Conservation (phyloP, 2,329 filamentous ascomycete species). For the Colletotrichum navitas region DNA sequence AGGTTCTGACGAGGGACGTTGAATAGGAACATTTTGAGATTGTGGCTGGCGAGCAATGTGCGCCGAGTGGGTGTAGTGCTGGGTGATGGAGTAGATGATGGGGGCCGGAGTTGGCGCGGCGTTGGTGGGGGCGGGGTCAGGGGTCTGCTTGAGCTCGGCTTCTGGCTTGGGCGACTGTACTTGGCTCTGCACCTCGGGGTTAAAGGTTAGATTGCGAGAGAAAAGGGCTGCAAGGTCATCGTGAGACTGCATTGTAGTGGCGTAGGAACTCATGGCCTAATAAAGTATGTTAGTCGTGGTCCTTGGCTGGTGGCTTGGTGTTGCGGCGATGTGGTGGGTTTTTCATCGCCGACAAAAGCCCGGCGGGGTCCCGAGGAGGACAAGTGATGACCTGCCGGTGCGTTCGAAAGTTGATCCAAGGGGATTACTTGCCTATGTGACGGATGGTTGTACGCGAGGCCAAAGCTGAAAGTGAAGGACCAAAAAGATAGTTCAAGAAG, state of each 20-base stretch:
- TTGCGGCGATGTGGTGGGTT: background rate
- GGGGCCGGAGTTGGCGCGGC: slow-evolving; percentile 51
- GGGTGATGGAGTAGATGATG: slow-evolving; percentile 80
- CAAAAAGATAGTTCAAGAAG: background rate
- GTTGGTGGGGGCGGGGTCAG: slow-evolving; percentile 45
- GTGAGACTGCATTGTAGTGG: slow-evolving; percentile 71
- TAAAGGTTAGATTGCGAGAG: slow-evolving; percentile 78
- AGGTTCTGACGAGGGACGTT: slow-evolving; percentile 64
- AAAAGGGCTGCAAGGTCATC: slow-evolving; percentile 89
- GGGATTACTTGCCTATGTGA: slow-evolving; percentile 18
- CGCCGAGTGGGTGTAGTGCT: slow-evolving; percentile 86
- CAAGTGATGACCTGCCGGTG: background rate
- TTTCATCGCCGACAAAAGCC: slow-evolving; percentile 35
- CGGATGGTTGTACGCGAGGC: background rate
- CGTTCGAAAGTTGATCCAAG: background rate
- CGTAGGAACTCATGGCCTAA: slow-evolving; percentile 55
- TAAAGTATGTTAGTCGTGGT: slow-evolving; percentile 20
- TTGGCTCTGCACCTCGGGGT: slow-evolving; percentile 53
- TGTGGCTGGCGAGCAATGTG: slow-evolving; percentile 67
- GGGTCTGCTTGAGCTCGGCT: slow-evolving; percentile 49
- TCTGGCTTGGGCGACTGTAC: slow-evolving; percentile 48
- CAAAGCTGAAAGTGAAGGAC: background rate
- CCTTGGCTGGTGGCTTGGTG: background rate
- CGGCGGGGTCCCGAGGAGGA: slow-evolving; percentile 25
- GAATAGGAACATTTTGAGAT: slow-evolving; percentile 49